Conservation (phyloP, 2,329 filamentous ascomycete genomes). For the Iodosphaeria phyllophila region DNA sequence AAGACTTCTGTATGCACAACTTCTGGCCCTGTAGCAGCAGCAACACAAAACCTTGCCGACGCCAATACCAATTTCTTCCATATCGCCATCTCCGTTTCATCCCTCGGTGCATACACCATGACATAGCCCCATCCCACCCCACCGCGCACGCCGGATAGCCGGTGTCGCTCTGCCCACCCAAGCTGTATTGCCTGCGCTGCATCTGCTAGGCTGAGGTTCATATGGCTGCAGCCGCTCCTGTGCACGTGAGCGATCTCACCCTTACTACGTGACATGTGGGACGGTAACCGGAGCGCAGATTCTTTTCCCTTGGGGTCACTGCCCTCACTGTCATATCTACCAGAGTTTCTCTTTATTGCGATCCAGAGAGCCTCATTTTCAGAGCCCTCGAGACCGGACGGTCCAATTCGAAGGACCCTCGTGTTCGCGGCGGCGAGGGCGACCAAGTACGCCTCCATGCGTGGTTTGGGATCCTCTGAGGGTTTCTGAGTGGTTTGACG, state of each 20-base stretch:
- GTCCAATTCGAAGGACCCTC: conserved; percentile 8
- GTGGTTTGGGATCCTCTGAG: conserved; percentile 2
- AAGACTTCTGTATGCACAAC: no score
- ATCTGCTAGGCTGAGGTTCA: conserved; percentile 18
- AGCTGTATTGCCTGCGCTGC: conserved; percentile 14
- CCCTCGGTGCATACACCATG: conserved; percentile 20
- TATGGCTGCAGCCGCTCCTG: conserved; percentile 18
- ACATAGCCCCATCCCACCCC: conserved; percentile 17
- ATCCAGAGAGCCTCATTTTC: conserved; percentile 13
- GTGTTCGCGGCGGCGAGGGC: conserved; percentile 10
- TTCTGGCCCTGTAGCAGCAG: conserved; percentile 4
- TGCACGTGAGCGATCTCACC: conserved; percentile 21
- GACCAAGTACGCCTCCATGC: conserved; percentile 11
- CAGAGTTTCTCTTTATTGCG: not conserved
- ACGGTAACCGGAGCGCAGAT: no score
- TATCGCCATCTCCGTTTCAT: conserved; percentile 15
- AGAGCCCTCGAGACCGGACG: conserved; percentile 15
- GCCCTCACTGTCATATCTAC: conserved; percentile 2
- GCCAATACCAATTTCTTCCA: conserved; percentile 10
- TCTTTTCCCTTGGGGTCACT: no score
- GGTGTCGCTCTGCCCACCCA: conserved; percentile 22
- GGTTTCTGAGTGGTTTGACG: conserved; percentile 15
- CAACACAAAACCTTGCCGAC: conserved; percentile 6
- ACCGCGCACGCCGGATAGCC: conserved; percentile 11
- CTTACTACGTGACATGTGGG: conserved; percentile 4